A percentile compares a stretch with the other conserved stretches of the same genome.
Evolutionary conservation across 1,139 yeast species (phyloP).

Genomic region (Candida smagusa): DNA sequence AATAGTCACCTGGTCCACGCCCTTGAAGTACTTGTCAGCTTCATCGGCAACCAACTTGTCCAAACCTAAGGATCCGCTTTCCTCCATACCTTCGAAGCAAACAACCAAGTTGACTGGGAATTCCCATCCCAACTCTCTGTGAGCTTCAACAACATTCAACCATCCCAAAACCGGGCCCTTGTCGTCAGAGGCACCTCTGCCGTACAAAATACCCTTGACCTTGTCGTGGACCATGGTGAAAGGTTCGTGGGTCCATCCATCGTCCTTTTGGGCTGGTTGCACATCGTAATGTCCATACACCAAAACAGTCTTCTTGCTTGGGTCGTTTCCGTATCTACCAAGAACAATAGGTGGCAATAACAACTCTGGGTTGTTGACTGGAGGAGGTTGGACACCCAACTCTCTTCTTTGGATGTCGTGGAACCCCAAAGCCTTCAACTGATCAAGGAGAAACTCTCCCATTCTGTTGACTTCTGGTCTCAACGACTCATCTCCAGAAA

Average conservation of each 20-base stretch:
- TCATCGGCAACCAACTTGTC: slow-evolving; percentile 79
- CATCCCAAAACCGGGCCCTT: slow-evolving; percentile 98
- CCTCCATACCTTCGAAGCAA: slow-evolving; percentile 99
- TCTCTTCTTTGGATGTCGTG: slow-evolving; percentile 77
- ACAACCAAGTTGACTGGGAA: slow-evolving; percentile 89
- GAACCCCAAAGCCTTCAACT: slow-evolving; percentile 71
- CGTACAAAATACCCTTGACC: slow-evolving; percentile 65
- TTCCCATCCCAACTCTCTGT: slow-evolving; percentile 76
- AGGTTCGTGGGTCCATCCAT: slow-evolving; percentile 96
- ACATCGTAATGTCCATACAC: slow-evolving; percentile 98
- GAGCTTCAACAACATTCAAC: slow-evolving; percentile 92
- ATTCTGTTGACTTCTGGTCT: slow-evolving; percentile 85
- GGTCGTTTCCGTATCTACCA: slow-evolving; percentile 80
- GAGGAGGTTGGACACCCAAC: slow-evolving; percentile 87
- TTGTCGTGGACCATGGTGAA: slow-evolving; percentile 62
- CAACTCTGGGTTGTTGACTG: slow-evolving; percentile 59
- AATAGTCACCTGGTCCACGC: slow-evolving; percentile 91
- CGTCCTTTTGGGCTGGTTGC: slow-evolving; percentile 90
- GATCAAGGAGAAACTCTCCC: slow-evolving; percentile 75
- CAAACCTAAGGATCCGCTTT: slow-evolving; percentile 90
- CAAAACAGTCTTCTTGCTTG: slow-evolving; percentile 78
- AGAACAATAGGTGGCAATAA: slow-evolving; percentile 90
- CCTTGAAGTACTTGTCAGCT: slow-evolving; percentile 75
- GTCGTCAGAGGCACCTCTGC: slow-evolving; percentile 96
- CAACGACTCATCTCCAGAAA: slow-evolving; percentile 82